Base-by-base conservation (phyloP, 2,329 filamentous ascomycete genomes). In the Davidsoniella neocaledoniae region DNA sequence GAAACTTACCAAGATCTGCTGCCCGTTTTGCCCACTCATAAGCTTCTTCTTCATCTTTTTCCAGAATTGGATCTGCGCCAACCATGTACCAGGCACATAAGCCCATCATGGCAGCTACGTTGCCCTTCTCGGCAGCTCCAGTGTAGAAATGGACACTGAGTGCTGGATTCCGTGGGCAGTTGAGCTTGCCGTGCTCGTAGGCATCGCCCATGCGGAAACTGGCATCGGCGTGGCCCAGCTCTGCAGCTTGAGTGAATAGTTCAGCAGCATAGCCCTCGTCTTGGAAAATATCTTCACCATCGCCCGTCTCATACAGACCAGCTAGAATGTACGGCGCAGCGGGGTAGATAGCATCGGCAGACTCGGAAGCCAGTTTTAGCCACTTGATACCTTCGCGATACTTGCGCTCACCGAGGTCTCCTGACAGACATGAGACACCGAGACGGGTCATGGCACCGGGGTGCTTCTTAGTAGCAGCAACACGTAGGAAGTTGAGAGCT, bases 11-110 rank as follows among this genome's bases (percentile, higher is more conserved):
- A 56, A 81, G 71, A 54, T 91, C 82, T 29, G 90, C 90, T 49
- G 91, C 86, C 59, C 81, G 80, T 59, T 79, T 79, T 14, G 91
- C 88, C 91, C 91, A 98, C 63, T 94, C 88, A 60, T 93, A 96
- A 8, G 91, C 91, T 64, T 98, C 91, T 57, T 83, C 82, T 63
- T 96, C 90, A 58, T 98, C 90, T 65, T 91, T 94, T 54, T 94
- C 88, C 19, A 98, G 68, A 12, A 96, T 79, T 0, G 88, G 87
- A 57, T 88, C 83, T 1, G 91, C 91, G 9, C 91, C 91, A 39
- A 96, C 83, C 73, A 96, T 83, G 64, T 96, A 98, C 91, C 91
- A 98, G 9, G 91, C 91, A 65, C 91, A 98, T 7, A 98, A 71
- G 4, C 90, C 90, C 88, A 98, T 94, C 87, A 96, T 96, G 44